Evolutionary conservation across 179 eudicot species (phyloP).

Genomic region (Actinidia polygama): DNA sequence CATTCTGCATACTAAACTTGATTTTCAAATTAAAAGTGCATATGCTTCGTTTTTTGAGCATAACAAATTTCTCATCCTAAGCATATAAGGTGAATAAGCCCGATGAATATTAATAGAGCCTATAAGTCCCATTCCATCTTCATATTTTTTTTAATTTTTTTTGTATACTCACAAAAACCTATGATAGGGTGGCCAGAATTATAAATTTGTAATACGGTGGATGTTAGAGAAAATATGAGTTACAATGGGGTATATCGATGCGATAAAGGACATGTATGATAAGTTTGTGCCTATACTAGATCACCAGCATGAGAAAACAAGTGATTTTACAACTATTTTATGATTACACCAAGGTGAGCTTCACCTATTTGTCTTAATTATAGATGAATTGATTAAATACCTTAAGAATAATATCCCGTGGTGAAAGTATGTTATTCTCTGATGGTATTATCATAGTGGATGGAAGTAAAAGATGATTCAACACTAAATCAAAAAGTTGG

Average conservation of each 20-base stretch:
- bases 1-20: not conserved
- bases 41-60: not conserved
- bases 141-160: not conserved
- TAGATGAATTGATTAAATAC: not conserved
- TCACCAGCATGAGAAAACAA: not conserved
- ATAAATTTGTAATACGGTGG: not conserved
- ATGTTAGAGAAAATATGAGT: not conserved
- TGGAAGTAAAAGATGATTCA: not conserved
- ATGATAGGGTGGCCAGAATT: not conserved
- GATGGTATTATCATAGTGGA: not conserved
- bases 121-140: not conserved
- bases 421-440: not conserved
- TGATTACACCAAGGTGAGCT: not conserved
- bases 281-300: not conserved
- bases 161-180: too few relatives aligned
- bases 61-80: not conserved
- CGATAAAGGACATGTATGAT: not conserved
- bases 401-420: not conserved
- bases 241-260: not conserved
- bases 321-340: not conserved
- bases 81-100: not conserved
- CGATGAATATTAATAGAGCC: not conserved
- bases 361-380: not conserved
- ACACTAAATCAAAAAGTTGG: not conserved
- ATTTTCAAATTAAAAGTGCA: not conserved